phyloP scores from a whole-genome alignment of 768 basidiomycete species.

The Pilatotrama ljubarskyi region DNA sequence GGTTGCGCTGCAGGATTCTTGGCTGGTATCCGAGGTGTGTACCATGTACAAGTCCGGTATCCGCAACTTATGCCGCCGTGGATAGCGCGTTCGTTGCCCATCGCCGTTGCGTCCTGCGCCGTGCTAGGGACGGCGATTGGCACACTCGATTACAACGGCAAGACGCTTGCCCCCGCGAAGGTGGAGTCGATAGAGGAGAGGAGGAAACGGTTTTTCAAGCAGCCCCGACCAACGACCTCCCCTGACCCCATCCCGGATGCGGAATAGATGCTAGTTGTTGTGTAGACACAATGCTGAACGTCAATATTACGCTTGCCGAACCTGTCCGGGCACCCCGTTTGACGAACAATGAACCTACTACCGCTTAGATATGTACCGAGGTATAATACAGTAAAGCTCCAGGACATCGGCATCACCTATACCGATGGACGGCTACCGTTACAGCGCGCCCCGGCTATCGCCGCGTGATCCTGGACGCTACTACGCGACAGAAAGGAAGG shows the following conservation, averaged over 20 bases:
- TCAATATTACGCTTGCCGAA: not conserved
- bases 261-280: constrained; percentile 18
- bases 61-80: not conserved
- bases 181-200: constrained; percentile 61
- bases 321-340: not conserved
- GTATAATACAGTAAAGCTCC: no score
- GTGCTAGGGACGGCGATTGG: constrained; percentile 80
- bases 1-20: constrained; percentile 94
- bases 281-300: constrained; percentile 6
- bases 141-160: constrained; percentile 77
- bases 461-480: not conserved
- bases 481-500: not conserved
- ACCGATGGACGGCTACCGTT: no score
- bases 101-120: constrained; percentile 77
- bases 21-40: constrained; percentile 79
- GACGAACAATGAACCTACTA: not conserved
- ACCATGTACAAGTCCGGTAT: not conserved
- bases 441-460: no score
- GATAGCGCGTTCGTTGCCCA: constrained; percentile 79
- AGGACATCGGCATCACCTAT: no score
- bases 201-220: constrained; percentile 84
- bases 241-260: constrained; percentile 38
- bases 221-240: constrained; percentile 47
- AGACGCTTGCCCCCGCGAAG: constrained; percentile 48
- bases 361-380: no score